Evolutionary conservation across 495 filamentous ascomycete species (phyloP), one percentile per base, ranked within the genome.

Genomic region (Tricharina praecox): DNA sequence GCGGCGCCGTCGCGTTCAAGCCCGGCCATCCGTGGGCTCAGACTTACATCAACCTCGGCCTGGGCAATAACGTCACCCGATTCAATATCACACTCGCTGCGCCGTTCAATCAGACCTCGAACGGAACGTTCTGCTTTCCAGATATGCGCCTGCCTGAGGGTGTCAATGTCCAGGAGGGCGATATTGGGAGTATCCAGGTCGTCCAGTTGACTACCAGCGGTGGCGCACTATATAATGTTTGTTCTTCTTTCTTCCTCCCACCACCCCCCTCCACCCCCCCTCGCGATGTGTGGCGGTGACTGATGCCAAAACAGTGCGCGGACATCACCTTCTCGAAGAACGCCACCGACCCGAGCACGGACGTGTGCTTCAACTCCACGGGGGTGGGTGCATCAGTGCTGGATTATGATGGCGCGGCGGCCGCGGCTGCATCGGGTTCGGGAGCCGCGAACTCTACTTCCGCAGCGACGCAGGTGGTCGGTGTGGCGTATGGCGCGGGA

Each of bases 21-120:
- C 67, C 71, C 19, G 61, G 64, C 56, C 77, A 80, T 56, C 54
- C 59, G 7, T 73, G 67, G 64, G 69, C 74, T 10, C 73, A 77
- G 50, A 60, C 75, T 26, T 78, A 69, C 59, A 58, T 80, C 54
- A 79, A 79, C 62, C 62, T 79, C 18, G 77, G 73, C n/a, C 50
- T 80, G 26, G 74, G 76, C 30, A 66, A 68, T 53, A 56, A 66
- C 21, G 68, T 68, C 21, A 67, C 72, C 45, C 65, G 65, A 57
- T 76, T 79, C 65, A 79, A 79, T 61, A 70, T 76, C 58, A 66
- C 69, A 19, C 67, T 79, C 19, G 69, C 70, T 15, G 52, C 59
- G 8, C 56, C 71, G 48, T 64, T 72, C 54, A 81, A 80, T 62
- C 67, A 67, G 49, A 77, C 76, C 1, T 75, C 75, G 38, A 71